A percentile compares a stretch with the other conserved stretches of the same genome.
phyloP scores from a whole-genome alignment of 176 grass and related monocot species.

The Puccinellia tenuiflora region DNA sequence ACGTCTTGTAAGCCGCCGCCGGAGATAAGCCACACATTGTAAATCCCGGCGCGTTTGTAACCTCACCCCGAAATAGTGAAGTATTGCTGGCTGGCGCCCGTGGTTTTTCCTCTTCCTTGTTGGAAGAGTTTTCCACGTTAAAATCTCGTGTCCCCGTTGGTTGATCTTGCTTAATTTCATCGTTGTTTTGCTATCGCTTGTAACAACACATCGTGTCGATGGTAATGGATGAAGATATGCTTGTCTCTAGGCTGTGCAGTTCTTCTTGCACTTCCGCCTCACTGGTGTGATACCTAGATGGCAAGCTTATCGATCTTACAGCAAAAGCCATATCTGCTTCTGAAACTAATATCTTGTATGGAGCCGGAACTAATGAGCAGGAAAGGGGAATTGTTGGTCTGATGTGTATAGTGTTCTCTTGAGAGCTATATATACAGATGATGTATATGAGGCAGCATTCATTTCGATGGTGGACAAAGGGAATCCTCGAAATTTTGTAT shows the following conservation, averaged over 20 bases:
- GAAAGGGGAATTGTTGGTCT: neutral
- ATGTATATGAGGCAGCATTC: neutral
- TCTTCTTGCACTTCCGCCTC: constrained; percentile 9
- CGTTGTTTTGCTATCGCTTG: too few species aligned
- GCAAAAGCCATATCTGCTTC: constrained; percentile 14
- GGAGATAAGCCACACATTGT: too few species aligned
- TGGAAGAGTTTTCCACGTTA: too few species aligned
- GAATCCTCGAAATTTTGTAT: neutral
- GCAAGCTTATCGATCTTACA: constrained; percentile 29
- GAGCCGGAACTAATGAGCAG: neutral
- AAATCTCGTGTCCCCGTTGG: too few species aligned
- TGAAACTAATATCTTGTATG: neutral
- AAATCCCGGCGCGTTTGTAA: too few species aligned
- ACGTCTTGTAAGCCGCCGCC: too few species aligned
- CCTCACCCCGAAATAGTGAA: too few species aligned
- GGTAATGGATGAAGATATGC: constrained; percentile 8
- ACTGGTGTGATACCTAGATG: constrained; percentile 25
- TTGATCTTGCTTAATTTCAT: too few species aligned
- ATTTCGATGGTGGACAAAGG: neutral
- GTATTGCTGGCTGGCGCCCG: too few species aligned
- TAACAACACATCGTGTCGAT: neutral
- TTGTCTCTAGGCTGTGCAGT: constrained; percentile 9
- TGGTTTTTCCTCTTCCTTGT: too few species aligned
- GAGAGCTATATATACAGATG: constrained; percentile 20
- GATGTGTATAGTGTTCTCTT: neutral